phyloP scores from a whole-genome alignment of 306 rosid species.

The Cucurbita moschata region DNA sequence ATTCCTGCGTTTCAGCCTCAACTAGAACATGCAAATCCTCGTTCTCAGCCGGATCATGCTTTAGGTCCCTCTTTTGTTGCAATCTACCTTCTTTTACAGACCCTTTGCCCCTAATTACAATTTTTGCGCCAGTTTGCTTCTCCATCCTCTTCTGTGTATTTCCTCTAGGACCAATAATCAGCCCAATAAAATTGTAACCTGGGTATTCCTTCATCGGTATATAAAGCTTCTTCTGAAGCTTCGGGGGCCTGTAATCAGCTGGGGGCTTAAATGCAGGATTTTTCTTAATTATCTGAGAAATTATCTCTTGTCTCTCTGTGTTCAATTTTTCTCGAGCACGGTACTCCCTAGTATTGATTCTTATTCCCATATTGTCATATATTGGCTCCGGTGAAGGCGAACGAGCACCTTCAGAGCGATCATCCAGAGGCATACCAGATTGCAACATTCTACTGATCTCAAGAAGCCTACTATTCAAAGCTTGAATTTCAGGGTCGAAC shows the following conservation, averaged over 20 bases:
- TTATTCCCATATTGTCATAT: conserved; percentile 84
- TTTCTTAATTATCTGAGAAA: conserved; percentile 76
- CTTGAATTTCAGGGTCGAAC: conserved; percentile 89
- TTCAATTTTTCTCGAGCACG: conserved; percentile 88
- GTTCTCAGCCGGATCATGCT: conserved; percentile 83
- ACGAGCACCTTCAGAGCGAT: conserved; percentile 90
- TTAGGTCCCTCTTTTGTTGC: conserved; percentile 92
- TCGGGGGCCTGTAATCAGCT: conserved; percentile 88
- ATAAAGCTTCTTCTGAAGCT: conserved; percentile 97
- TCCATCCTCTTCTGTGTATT: conserved; percentile 98
- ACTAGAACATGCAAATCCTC: conserved; percentile 95
- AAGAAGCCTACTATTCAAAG: conserved; percentile 79
- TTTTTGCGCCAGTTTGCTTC: conserved; percentile 91
- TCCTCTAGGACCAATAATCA: conserved; percentile 91
- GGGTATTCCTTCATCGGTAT: conserved; percentile 97
- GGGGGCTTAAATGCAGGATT: conserved; percentile 97
- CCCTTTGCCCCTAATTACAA: conserved; percentile 92
- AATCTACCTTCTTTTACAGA: conserved; percentile 88
- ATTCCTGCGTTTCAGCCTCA: conserved; percentile 81
- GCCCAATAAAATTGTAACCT: conserved; percentile 89
- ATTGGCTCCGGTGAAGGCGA: conserved; percentile 97
- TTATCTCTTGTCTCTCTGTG: conserved; percentile 84
- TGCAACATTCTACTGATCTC: conserved; percentile 91
- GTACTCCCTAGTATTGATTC: conserved; percentile 84
- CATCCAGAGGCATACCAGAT: conserved; percentile 85